phyloP scores from a whole-genome alignment of 2,329 filamentous ascomycete species.

The Talaromyces sp. region DNA sequence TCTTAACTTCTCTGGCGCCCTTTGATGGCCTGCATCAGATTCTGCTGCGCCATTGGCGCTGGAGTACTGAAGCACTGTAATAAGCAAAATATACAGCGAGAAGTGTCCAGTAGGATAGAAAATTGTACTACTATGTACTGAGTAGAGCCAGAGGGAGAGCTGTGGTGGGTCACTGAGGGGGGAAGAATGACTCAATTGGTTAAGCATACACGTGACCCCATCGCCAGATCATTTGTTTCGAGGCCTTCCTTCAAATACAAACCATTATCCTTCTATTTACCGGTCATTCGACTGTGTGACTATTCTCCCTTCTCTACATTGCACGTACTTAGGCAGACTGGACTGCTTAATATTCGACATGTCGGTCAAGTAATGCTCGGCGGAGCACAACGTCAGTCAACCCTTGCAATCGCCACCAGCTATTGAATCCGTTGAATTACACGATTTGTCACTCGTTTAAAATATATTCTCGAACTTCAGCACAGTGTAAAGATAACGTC shows the following conservation, averaged over 20 bases:
- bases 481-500: not conserved
- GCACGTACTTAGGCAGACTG: not conserved
- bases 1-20: not conserved
- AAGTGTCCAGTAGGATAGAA: not conserved
- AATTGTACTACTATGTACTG: not conserved
- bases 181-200: conserved; percentile 1
- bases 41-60: not conserved
- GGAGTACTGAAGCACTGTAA: not conserved
- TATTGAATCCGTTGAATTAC: not conserved
- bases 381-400: not conserved
- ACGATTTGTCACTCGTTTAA: not conserved
- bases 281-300: not conserved
- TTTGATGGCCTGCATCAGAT: not conserved
- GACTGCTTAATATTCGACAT: not conserved
- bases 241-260: not conserved
- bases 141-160: not conserved
- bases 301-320: not conserved
- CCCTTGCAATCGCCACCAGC: conserved; percentile 2
- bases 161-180: conserved; percentile 6
- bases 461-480: not conserved
- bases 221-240: conserved; percentile 1
- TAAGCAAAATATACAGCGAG: not conserved
- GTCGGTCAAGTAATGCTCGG: conserved; percentile 10
- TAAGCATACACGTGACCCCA: conserved; percentile 4
- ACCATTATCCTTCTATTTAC: not conserved